A percentile compares a stretch with the other conserved stretches of the same genome.
These are phyloP conservation scores for Pestalotiopsis sp. DNA, from an alignment of 2,329 filamentous ascomycete species.

Conservation along the genomic window DNA sequence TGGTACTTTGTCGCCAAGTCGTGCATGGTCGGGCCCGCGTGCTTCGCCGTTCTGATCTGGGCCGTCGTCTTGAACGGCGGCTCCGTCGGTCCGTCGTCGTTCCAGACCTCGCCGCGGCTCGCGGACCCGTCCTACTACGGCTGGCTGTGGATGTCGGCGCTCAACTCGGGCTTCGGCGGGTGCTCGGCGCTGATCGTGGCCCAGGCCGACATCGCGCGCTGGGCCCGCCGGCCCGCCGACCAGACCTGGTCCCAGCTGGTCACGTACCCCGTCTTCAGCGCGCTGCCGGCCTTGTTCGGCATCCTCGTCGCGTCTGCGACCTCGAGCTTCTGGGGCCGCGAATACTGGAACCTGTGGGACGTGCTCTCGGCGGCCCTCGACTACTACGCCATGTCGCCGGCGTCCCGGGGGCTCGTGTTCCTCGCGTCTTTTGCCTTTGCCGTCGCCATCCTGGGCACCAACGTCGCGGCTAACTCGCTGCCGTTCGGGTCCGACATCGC, in stretches of 20 bases:
- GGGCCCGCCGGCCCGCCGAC: not conserved
- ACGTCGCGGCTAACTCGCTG: conserved; percentile 42
- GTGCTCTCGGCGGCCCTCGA: not conserved
- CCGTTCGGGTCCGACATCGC: conserved; percentile 44
- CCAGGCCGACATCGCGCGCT: not conserved
- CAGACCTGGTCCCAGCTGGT: not conserved
- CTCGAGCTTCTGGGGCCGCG: not conserved
- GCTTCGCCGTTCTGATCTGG: not conserved
- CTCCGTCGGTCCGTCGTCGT: not conserved
- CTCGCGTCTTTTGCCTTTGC: conserved; percentile 22
- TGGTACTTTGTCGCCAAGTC: not conserved
- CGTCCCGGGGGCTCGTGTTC: conserved; percentile 40
- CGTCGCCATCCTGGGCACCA: conserved; percentile 44
- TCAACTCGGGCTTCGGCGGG: conserved; percentile 3
- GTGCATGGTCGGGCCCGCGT: not conserved
- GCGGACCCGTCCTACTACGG: not conserved
- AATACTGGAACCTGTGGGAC: conserved; percentile 6
- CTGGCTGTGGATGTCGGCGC: conserved; percentile 1
- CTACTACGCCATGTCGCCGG: conserved; percentile 20
- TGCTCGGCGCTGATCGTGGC: not conserved
- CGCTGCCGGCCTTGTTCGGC: not conserved
- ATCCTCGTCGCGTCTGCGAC: not conserved
- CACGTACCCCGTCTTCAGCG: not conserved
- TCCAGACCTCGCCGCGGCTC: not conserved
- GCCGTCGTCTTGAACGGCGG: not conserved